Evolutionary conservation across 2,329 filamentous ascomycete species (phyloP).

Genomic region (Aspergillaceae sp.): DNA sequence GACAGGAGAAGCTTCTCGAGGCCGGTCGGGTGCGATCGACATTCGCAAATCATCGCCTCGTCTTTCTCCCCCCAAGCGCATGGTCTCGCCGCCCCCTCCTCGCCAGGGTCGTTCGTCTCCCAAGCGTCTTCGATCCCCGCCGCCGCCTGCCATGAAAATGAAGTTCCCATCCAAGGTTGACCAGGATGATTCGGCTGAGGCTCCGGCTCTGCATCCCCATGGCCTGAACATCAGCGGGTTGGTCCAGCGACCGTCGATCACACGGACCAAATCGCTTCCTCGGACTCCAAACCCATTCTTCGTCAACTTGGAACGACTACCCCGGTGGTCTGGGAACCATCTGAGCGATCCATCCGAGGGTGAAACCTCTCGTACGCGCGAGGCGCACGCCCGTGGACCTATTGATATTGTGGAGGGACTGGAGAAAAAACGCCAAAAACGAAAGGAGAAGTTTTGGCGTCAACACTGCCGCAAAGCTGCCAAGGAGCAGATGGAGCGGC

Average conservation of each 20-base stretch:
- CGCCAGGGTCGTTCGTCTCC: conserved; percentile 1
- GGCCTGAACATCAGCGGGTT: conserved; percentile 47
- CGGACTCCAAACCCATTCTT: conserved; percentile 65
- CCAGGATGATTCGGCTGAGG: conserved; percentile 29
- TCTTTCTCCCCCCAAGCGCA: conserved; percentile 56
- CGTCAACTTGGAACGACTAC: conserved; percentile 18
- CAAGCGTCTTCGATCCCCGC: conserved; percentile 1
- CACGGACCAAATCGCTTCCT: conserved; percentile 78
- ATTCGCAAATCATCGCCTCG: conserved; percentile 46
- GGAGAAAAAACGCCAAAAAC: conserved; percentile 85
- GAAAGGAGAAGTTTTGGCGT: conserved; percentile 84
- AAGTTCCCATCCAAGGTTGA: conserved; percentile 41
- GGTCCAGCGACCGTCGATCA: conserved; percentile 57
- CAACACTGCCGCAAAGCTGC: conserved; percentile 79
- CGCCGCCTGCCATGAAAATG: conserved; percentile 31
- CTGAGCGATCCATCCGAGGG: conserved; percentile 22
- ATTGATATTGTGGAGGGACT: conserved; percentile 97
- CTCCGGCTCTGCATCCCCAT: conserved; percentile 38
- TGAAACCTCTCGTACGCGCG: conserved; percentile 30
- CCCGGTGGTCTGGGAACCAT: conserved; percentile 24
- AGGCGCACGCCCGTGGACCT: conserved; percentile 73
- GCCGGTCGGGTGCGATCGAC: conserved; percentile 33
- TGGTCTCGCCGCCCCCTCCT: conserved; percentile 61
- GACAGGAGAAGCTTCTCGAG: conserved; percentile 44
- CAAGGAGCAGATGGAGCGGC: conserved; percentile 55